phyloP scores from a whole-genome alignment of 176 grass and related monocot genomes.

The Microstegium vimineum region DNA sequence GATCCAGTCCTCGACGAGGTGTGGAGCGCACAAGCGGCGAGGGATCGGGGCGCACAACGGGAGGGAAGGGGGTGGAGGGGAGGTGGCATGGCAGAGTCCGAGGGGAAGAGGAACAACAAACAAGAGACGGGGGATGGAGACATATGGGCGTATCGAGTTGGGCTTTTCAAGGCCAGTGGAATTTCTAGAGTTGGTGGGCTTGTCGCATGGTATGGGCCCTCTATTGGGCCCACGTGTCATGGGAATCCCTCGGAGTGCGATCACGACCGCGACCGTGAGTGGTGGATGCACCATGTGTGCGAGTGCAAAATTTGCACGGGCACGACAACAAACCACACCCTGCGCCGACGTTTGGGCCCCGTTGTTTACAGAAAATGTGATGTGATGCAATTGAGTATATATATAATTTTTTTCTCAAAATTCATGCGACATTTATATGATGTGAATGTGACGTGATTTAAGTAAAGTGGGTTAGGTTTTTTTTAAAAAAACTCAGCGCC shows the following conservation, averaged over 20 bases:
- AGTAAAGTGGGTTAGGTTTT: too few relatives aligned
- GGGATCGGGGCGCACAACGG: too few relatives aligned
- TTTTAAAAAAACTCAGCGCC: too few relatives aligned
- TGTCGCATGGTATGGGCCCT: not conserved
- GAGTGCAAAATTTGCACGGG: not conserved
- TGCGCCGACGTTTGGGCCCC: not conserved
- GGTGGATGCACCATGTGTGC: not conserved
- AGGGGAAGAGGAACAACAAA: too few relatives aligned
- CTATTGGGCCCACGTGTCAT: not conserved
- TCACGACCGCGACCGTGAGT: not conserved
- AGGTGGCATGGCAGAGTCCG: too few relatives aligned
- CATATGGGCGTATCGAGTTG: not conserved
- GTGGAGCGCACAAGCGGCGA: too few relatives aligned
- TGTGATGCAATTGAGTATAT: too few relatives aligned
- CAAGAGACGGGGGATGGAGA: conserved; percentile 5
- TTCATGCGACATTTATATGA: not conserved
- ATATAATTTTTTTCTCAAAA: not conserved
- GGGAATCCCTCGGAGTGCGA: not conserved
- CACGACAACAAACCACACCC: not conserved
- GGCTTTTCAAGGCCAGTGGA: not conserved
- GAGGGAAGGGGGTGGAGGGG: too few relatives aligned
- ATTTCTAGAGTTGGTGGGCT: not conserved
- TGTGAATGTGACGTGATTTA: not conserved
- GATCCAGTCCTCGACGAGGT: not conserved
- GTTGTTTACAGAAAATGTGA: not conserved